Conservation (phyloP, 441 rosid genomes). For the Syzygium malaccense region DNA sequence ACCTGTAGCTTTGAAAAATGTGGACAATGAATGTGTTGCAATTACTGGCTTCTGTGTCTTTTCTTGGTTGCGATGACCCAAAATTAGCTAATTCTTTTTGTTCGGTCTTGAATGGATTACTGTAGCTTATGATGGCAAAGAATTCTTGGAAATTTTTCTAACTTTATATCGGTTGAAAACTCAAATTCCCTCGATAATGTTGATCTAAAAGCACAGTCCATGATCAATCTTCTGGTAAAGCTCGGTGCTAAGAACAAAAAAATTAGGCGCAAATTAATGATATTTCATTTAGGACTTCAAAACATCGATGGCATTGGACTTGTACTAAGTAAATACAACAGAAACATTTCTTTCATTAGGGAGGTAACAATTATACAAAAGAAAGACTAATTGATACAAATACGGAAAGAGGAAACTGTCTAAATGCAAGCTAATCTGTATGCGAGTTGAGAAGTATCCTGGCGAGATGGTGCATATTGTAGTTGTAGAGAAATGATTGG, state of each 20-base stretch:
- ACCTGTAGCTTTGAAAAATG: neutral
- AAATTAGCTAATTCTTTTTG: neutral
- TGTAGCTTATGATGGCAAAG: neutral
- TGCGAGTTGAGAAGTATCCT: neutral
- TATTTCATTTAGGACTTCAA: neutral
- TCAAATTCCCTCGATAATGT: neutral
- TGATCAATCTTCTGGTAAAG: neutral
- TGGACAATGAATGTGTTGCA: neutral
- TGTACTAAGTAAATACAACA: neutral
- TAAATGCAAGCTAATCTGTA: neutral
- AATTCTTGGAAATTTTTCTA: neutral
- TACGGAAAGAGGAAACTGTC: neutral
- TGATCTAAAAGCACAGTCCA: neutral
- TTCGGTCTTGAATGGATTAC: neutral
- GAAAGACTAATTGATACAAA: neutral
- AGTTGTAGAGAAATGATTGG: neutral
- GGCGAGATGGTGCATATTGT: neutral
- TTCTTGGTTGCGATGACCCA: neutral
- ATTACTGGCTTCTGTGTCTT: neutral
- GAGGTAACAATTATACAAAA: neutral
- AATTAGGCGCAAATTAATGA: neutral
- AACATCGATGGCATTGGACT: neutral
- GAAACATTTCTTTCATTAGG: neutral
- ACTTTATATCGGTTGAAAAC: neutral
- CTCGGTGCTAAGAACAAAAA: neutral